Conservation (phyloP, 2,329 filamentous ascomycete genomes). For the Botryotinia calthae region DNA sequence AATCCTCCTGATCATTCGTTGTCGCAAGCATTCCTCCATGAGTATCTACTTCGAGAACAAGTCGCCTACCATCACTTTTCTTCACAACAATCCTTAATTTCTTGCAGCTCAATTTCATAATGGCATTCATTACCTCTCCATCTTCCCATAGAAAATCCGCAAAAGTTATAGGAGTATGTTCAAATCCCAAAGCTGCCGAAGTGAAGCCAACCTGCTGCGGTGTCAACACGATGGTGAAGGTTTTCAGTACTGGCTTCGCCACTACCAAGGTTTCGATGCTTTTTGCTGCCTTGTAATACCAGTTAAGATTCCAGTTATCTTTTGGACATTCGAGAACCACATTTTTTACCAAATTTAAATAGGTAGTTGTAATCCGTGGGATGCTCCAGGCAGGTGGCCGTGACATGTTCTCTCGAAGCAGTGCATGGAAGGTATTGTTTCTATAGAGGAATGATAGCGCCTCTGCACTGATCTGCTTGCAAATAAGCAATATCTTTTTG, state of each 20-base stretch:
- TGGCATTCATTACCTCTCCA: constrained; percentile 27
- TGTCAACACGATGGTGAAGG: constrained; percentile 30
- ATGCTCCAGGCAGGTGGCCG: constrained; percentile 1
- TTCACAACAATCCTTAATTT: constrained; percentile 32
- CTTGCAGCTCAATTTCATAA: constrained; percentile 28
- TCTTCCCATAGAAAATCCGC: constrained; percentile 30
- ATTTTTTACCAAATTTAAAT: constrained; percentile 26
- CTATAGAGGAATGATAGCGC: constrained; percentile 30
- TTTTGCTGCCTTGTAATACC: constrained; percentile 25
- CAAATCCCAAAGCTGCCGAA: constrained; percentile 23
- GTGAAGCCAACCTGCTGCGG: constrained; percentile 21
- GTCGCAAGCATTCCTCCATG: background rate
- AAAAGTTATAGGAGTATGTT: constrained; percentile 28
- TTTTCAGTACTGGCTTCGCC: constrained; percentile 25
- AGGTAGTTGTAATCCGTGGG: constrained; percentile 16
- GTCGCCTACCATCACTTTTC: constrained; percentile 18
- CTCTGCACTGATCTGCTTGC: constrained; percentile 32
- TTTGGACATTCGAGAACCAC: constrained; percentile 28
- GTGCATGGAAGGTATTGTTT: constrained; percentile 30
- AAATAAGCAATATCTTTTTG: constrained; percentile 25
- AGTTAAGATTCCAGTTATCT: constrained; percentile 26
- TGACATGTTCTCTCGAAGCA: constrained; percentile 24
- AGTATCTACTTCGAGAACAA: constrained; percentile 1
- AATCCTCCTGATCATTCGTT: background rate
- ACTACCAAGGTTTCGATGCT: constrained; percentile 27